Evolutionary conservation across 495 filamentous ascomycete genomes (phyloP), one percentile per base, ranked within the genome.

Genomic region (Xylaria telfairii): DNA sequence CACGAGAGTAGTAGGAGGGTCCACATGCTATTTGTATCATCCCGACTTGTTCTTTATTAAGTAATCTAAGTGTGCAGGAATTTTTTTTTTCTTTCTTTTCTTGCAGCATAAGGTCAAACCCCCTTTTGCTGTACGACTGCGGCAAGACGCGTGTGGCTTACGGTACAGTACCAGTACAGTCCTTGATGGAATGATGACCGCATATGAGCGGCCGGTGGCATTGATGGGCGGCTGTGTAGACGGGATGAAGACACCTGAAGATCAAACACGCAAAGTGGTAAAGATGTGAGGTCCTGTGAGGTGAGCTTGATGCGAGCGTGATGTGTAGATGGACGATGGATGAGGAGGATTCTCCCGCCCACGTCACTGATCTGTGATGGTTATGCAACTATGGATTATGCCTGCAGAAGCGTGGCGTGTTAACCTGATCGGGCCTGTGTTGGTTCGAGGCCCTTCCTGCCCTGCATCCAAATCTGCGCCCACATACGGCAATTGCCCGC

Each of bases 201-300:
- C 46, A 54, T 54, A 39, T 7, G 12, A 10, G 32, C 47, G 32
- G 21, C 32, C 30, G 41, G 34, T 15, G 26, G 34, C 56, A 34
- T 26, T 41, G 64, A 66, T 13, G 6, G 47, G 30, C 47, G 8
- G 32, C 34, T 30, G 64, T 32, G 41, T 47, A 26, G 59, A 2
- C 8, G 44, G 41, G 41, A 39, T 24, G 26, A 51, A 21, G 21
- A 42, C n/a, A 28, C 9, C 3, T 7, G 47, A 41, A 66, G 64
- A 54, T 66, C 64, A 66, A 54, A 66, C 64, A 39, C 30, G 26
- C n/a, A 41, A 51, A 66, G 19, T 34, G 41, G 62, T 21, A 65
- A 65, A 51, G 42, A 65, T 65, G 42, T 21, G 32, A 32, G 15
- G 28, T 57, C 32, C n/a, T n/a, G n/a, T 57, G 54, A 37, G 13